phyloP scores from a whole-genome alignment of 305 asterid species.

The Solanum hybrid region DNA sequence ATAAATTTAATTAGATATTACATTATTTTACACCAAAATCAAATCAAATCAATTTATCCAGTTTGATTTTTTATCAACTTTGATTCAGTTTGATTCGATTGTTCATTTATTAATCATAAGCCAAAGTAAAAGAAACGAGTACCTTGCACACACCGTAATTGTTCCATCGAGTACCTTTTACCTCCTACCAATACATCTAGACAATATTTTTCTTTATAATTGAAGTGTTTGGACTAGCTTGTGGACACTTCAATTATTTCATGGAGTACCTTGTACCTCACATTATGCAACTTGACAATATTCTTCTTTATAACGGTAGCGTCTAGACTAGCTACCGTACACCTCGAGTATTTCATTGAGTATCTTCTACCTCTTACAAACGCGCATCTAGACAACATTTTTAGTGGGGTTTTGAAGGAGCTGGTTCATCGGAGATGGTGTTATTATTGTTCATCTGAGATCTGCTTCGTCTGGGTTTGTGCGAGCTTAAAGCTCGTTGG shows the following conservation, averaged over 20 bases:
- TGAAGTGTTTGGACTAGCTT: background rate
- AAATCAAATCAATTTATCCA: background rate
- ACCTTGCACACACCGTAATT: background rate
- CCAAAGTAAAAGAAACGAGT: background rate
- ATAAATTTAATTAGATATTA: no score
- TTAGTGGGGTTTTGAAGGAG: no score
- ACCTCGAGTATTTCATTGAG: no score
- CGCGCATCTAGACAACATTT: no score
- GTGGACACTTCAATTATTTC: background rate
- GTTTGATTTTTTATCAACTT: background rate
- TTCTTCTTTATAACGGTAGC: no score
- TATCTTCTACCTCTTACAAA: no score
- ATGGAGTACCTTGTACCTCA: background rate
- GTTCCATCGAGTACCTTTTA: background rate
- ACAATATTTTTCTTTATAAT: no score
- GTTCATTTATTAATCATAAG: background rate
- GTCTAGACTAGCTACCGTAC: no score
- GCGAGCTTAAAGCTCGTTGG: background rate
- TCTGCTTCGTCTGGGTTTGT: background rate
- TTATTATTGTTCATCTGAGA: no score
- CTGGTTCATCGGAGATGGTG: no score
- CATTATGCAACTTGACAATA: background rate
- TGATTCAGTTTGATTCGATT: background rate
- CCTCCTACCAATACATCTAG: background rate
- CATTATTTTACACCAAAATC: no score